Conservation (phyloP, 73 alveolate species). For the Urostyla sp. region DNA sequence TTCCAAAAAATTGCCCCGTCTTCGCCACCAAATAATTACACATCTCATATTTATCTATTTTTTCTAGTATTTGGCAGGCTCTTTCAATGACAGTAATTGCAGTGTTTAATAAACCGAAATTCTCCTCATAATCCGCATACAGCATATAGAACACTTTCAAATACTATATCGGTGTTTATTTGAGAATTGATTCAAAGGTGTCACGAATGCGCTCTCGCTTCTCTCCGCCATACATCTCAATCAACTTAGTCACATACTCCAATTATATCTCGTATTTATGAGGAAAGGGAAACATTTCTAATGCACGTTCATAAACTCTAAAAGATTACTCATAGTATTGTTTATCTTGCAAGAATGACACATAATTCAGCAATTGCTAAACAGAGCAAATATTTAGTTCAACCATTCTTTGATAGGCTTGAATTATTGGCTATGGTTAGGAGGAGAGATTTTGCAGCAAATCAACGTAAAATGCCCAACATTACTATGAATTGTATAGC, state of each 20-base stretch:
- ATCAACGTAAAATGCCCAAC: conserved; percentile 76
- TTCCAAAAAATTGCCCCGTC: conserved; percentile 92
- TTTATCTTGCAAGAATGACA: conserved; percentile 65
- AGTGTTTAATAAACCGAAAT: conserved; percentile 94
- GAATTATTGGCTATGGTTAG: conserved; percentile 53
- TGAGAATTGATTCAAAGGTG: conserved; percentile 78
- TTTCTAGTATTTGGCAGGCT: conserved; percentile 87
- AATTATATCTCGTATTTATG: conserved; percentile 85
- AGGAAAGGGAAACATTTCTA: conserved; percentile 81
- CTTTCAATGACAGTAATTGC: conserved; percentile 90
- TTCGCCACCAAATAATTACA: conserved; percentile 89
- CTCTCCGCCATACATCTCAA: conserved; percentile 82
- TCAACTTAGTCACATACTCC: conserved; percentile 70
- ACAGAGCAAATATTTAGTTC: conserved; percentile 82
- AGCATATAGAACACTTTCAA: conserved; percentile 84
- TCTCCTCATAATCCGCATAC: conserved; percentile 96
- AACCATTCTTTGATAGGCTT: conserved; percentile 68
- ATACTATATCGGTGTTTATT: conserved; percentile 74
- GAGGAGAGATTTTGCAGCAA: conserved; percentile 53
- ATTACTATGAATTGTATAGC: background rate
- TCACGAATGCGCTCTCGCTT: conserved; percentile 97
- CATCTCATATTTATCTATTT: conserved; percentile 84
- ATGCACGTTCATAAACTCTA: conserved; percentile 87
- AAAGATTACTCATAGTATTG: conserved; percentile 79
- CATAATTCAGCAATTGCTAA: conserved; percentile 76